These are phyloP conservation scores for Epichloe gansuensis DNA, from an alignment of 2,329 filamentous ascomycete genomes.

Conservation along the genomic window DNA sequence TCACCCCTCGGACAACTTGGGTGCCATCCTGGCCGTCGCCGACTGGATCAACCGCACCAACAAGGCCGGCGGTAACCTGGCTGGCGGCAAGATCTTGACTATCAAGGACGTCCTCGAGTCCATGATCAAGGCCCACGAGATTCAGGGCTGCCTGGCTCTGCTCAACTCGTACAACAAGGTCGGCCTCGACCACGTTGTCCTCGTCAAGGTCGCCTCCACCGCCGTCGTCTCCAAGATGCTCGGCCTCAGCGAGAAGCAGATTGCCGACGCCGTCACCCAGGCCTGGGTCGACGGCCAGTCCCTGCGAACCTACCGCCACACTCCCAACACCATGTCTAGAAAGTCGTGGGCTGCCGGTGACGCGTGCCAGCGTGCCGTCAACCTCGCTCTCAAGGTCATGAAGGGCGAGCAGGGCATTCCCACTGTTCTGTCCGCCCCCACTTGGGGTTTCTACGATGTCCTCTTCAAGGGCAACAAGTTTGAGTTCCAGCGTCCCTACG, in stretches of 20 bases:
- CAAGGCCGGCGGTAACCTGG: constrained; percentile 63
- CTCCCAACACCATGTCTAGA: constrained; percentile 98
- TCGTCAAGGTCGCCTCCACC: constrained; percentile 94
- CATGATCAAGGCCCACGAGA: constrained; percentile 99
- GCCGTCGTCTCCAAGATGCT: constrained; percentile 94
- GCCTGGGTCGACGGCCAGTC: constrained; percentile 96
- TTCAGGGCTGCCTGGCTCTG: constrained; percentile 91
- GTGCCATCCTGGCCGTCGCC: constrained; percentile 88
- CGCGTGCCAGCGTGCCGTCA: constrained; percentile 90
- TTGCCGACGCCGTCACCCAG: constrained; percentile 89
- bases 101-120: constrained; percentile 85
- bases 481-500: constrained; percentile 89
- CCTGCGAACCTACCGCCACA: constrained; percentile 92
- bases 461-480: constrained; percentile 95
- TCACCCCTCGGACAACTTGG: constrained; percentile 95
- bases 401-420: constrained; percentile 86
- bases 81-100: constrained; percentile 78
- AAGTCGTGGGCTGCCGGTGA: constrained; percentile 99
- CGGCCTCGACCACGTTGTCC: constrained; percentile 90
- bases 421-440: constrained; percentile 82
- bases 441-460: constrained; percentile 98
- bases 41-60: constrained; percentile 96
- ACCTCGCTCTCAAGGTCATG: constrained; percentile 79
- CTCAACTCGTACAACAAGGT: constrained; percentile 99
- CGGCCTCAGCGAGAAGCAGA: constrained; percentile 78